Base-by-base conservation (phyloP, 352 stramenopile species). In the Phytophthora tubulina region DNA sequence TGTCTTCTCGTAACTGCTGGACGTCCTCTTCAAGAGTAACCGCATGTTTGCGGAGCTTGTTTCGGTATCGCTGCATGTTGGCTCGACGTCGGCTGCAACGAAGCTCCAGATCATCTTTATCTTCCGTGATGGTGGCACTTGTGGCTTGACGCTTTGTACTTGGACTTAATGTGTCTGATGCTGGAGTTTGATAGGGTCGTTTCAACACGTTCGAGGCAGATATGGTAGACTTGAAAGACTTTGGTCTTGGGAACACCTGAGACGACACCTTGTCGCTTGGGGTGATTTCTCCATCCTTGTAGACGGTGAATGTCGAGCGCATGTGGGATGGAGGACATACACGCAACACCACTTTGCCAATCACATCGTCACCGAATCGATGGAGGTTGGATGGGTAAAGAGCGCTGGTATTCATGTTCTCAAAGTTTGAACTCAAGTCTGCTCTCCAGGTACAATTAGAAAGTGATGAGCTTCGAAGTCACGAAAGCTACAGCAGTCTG, bases 61-160 rank as follows among this genome's bases (percentile, higher is more conserved):
- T 45, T 15, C 36, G 21, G 36, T 49, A 60, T 17, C 36, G 17
- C 21, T 60, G 53, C 17, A 49, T 62, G 7, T 51, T 51, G 27
- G 27, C 21, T 32, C 45, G 17, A n/a, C 45, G 45, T 32, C 45
- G 45, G 9, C 30, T 9, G 17, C 45, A n/a, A 32, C 21, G 45
- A 15, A 30, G 15, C 17, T 51, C 21, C 9, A 51, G 21, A 9
- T 51, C 27, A 17, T 30, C 8, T 32, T 51, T 32, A 9, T 5
- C 6, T 46, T 46, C 21, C 10, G 41, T 46, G 21, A 21, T 21
- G 21, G 21, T 21, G 21, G 21, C 21, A 1, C 21, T 21, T 21
- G 21, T 21, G 21, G 21, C 21, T 21, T 21, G 21, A 21, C 21
- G 21, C 21, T 21, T 21, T 21, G 21, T 21, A 21, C 21, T 21